Evolutionary conservation across 1,284 basidiomycete species (phyloP).

Genomic region (Cryptococcus sp.): DNA sequence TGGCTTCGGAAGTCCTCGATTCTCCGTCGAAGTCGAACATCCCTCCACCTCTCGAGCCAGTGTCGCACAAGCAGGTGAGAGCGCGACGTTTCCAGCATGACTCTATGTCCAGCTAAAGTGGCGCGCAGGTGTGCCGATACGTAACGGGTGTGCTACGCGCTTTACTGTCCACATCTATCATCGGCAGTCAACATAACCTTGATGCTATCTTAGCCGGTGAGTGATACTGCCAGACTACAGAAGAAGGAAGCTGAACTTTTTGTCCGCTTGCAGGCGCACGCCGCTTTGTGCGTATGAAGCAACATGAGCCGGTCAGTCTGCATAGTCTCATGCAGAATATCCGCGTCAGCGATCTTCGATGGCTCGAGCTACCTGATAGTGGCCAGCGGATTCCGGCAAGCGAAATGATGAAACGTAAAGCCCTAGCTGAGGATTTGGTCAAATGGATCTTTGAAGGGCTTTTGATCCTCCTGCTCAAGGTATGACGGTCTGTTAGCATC

Average conservation of each 20-base stretch:
- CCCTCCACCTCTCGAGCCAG: slow-evolving; percentile 3
- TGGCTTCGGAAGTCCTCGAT: too few relatives aligned
- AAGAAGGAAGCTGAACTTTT: background rate
- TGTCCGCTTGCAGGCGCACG: slow-evolving; percentile 62
- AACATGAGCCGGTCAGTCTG: slow-evolving; percentile 79
- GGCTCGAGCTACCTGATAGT: slow-evolving; percentile 59
- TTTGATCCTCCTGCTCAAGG: slow-evolving; percentile 76
- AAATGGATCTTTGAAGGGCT: slow-evolving; percentile 93
- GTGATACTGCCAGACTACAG: slow-evolving; percentile 32
- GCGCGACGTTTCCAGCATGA: too few relatives aligned
- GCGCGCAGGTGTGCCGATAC: slow-evolving; percentile 68
- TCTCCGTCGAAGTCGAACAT: background rate
- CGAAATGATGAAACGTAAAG: slow-evolving; percentile 71
- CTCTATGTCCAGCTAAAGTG: too few relatives aligned
- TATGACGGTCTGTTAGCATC: slow-evolving; percentile 42
- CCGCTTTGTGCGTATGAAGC: slow-evolving; percentile 69
- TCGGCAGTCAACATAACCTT: slow-evolving; percentile 75
- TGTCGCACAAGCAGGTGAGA: slow-evolving; percentile 53
- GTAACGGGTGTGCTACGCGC: slow-evolving; percentile 64
- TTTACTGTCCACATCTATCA: slow-evolving; percentile 73
- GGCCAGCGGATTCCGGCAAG: slow-evolving; percentile 57
- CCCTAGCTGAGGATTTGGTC: slow-evolving; percentile 79
- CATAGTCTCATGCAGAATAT: slow-evolving; percentile 79
- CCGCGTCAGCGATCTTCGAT: slow-evolving; percentile 73
- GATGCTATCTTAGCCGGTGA: slow-evolving; percentile 64